Evolutionary conservation across 129 eudicot species (phyloP), one percentile per base, ranked within the genome.

Genomic region (Pulicaria dysenterica): DNA sequence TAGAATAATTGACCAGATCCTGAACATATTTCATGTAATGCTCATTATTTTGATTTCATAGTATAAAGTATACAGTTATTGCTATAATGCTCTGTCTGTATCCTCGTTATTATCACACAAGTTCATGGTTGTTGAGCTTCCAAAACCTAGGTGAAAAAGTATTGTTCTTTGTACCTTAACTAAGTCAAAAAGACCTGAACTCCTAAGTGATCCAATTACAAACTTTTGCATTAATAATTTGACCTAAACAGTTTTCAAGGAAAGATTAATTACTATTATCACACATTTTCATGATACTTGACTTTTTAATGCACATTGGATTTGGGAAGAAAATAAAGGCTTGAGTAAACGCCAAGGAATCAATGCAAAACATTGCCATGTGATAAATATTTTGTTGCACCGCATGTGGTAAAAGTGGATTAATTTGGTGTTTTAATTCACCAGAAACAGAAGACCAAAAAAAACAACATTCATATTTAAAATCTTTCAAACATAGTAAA

Each of bases 391-490:
- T 40, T 13, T 56, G 12, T 41, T 16, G 24, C 68, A n/a, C 11
- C 4, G 68, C 41, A 10, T 44, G 34, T 36, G 4, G 65, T 14
- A 34, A 72, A 58, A 12, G 37, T 59, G 6, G 12, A 62, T 47
- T 38, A 36, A 37, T 19, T 19, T 17, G 8, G 58, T 8, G 39
- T 31, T 64, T 36, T 57, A 64, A 42, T 37, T 42, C 34, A 65
- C 49, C 67, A 75, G 13, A 34, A 65, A 53, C 44, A 65, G 11
- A 70, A 57, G 34, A 58, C 47, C 15, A 44, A 75, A 51, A 77
- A 19, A 56, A 46, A 76, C 75, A 76, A 58, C 58, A 76, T 16
- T 45, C 44, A 38, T 67, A 16, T 47, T 58, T 57, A n/a, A 75
- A 4, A 74, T 57, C 56, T 56, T 5, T 67, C 8, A 45, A 45